Evolutionary conservation across 2,329 filamentous ascomycete genomes (phyloP).

Genomic region (Anisogramma anomala): DNA sequence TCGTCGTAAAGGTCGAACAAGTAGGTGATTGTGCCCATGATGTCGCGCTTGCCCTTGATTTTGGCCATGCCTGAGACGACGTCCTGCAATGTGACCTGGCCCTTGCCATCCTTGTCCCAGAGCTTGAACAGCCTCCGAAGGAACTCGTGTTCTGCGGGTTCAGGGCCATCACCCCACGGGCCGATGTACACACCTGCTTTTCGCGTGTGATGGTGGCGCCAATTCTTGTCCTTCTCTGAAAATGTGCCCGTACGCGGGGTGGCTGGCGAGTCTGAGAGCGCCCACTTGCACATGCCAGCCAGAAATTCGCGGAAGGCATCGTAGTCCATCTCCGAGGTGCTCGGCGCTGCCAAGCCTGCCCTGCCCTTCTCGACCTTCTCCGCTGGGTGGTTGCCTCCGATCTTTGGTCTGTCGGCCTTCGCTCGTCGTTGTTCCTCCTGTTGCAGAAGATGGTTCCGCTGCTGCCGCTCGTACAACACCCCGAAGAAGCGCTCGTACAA

Average conservation of each 20-base stretch:
- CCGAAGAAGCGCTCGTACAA: slow-evolving; percentile 92
- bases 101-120: slow-evolving; percentile 72
- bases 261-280: slow-evolving; percentile 71
- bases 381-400: slow-evolving; percentile 25
- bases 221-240: slow-evolving; percentile 41
- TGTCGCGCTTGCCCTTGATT: slow-evolving; percentile 87
- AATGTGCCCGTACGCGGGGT: slow-evolving; percentile 38
- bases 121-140: slow-evolving; percentile 75
- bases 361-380: slow-evolving; percentile 67
- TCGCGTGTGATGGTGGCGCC: slow-evolving; percentile 49
- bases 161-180: slow-evolving; percentile 45
- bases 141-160: slow-evolving; percentile 89
- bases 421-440: slow-evolving; percentile 59
- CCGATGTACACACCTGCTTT: slow-evolving; percentile 33
- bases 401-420: slow-evolving; percentile 40
- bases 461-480: slow-evolving; percentile 81
- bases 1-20: slow-evolving; percentile 98
- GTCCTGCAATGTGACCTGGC: slow-evolving; percentile 76
- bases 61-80: slow-evolving; percentile 83
- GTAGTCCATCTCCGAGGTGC: slow-evolving; percentile 92
- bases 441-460: slow-evolving; percentile 64
- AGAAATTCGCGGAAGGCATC: slow-evolving; percentile 92
- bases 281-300: slow-evolving; percentile 83
- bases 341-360: slow-evolving; percentile 69
- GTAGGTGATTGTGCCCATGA: slow-evolving; percentile 95